Base-by-base conservation (phyloP, 768 basidiomycete genomes). In the Suillus lakei region DNA sequence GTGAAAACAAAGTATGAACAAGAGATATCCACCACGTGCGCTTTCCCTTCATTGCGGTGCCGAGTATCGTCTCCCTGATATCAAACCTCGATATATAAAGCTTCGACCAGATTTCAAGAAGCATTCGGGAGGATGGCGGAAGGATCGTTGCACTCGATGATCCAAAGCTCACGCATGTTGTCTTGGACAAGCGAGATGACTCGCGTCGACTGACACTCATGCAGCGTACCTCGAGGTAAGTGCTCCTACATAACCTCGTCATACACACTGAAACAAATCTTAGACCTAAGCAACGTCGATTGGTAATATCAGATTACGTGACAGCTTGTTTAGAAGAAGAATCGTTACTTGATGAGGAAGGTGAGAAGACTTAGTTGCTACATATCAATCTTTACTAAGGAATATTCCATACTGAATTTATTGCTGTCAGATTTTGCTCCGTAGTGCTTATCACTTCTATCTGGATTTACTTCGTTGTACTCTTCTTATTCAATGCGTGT, bases 321-420 rank as follows among this genome's bases (percentile, higher is more conserved):
- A 78, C 85, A 50, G 90, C 88, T 6, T 95, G 90, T 72, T 71
- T 96, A 38, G 93, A 93, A n/a, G 93, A 96, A 72, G 85, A 83
- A 50, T 94, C 93, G 0, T 74, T 96, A 50, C 82, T 96, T 43
- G 89, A 95, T 74, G 95, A 97, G 78, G 92, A 92, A 68, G 92
- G 94, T 91, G 67, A 76, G 74, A 64, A 28, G 23, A 54, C 41
- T 18, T 66, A 38, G 30, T 21, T 18, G 30, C 44, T 44, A n/a
- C n/a, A n/a, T n/a, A 34, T 34, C 18, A 23, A 9, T 32, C 32
- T 23, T 34, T 21, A n/a, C n/a, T n/a, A n/a, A 34, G 36, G n/a
- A 51, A 26, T n/a, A 4, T 23, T 15, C 8, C 28, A 61, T 61
- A 5, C 32, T 38, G 7, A 61, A 30, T 10, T 23, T 28, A 3